These are phyloP conservation scores for Penicillium egyptiacum DNA, from an alignment of 495 filamentous ascomycete species.

Conservation along the genomic window DNA sequence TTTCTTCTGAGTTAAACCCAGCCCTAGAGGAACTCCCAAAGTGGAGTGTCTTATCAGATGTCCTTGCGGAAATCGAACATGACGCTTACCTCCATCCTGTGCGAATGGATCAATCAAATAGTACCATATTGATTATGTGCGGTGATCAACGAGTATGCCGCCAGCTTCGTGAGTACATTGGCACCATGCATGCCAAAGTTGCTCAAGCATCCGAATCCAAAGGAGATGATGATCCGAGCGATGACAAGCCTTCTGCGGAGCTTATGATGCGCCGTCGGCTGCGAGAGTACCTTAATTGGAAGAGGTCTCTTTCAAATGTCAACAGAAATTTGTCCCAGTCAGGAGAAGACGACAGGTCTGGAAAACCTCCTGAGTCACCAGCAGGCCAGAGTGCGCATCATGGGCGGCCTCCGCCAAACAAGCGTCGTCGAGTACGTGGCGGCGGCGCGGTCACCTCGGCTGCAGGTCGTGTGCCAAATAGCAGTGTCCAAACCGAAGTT, in stretches of 20 bases:
- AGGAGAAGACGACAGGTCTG: conserved; percentile 14
- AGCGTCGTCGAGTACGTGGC: conserved; percentile 85
- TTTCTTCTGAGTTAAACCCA: conserved; percentile 73
- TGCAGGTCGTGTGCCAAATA: conserved; percentile 58
- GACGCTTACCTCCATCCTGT: conserved; percentile 83
- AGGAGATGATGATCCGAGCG: conserved; percentile 40
- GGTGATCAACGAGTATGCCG: conserved; percentile 82
- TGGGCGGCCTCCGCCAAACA: conserved; percentile 75
- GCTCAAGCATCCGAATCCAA: conserved; percentile 29
- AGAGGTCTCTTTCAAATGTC: conserved; percentile 82
- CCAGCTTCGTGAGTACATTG: conserved; percentile 87
- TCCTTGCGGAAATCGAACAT: conserved; percentile 89
- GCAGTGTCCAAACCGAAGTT: conserved; percentile 72
- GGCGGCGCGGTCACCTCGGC: conserved; percentile 61
- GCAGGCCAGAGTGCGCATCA: conserved; percentile 40
- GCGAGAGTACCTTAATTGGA: conserved; percentile 90
- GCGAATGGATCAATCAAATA: conserved; percentile 78
- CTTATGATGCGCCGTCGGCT: conserved; percentile 89
- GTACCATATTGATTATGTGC: conserved; percentile 93
- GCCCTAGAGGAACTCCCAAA: conserved; percentile 94
- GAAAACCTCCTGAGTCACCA: conserved; percentile 24
- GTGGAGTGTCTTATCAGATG: conserved; percentile 81
- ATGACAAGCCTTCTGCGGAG: conserved; percentile 65
- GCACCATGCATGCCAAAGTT: conserved; percentile 79
- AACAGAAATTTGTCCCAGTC: conserved; percentile 64